Evolutionary conservation across 2,329 filamentous ascomycete genomes (phyloP), one percentile per base, ranked within the genome.

Genomic region (Arthroderma sp.): DNA sequence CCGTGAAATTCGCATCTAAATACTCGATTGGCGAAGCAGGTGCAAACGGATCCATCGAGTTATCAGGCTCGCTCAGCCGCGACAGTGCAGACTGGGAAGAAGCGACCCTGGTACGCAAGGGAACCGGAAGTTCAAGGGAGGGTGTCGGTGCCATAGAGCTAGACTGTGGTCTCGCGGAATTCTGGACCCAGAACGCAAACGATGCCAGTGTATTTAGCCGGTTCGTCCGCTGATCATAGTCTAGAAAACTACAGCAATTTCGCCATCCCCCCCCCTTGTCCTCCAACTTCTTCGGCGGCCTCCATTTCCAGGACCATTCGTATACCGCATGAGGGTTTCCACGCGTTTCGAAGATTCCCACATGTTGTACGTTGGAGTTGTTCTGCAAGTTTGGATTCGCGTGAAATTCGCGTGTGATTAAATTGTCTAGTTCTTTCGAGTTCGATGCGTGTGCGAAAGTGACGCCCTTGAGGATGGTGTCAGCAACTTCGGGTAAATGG

Each of bases 281-380:
- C 59, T 95, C 88, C 10, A 69, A 67, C 9, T 69, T 58, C 70
- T 86, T 94, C 33, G 91, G 91, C 6, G 91, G 86, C 59, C 83
- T 86, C 87, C 89, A 98, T 70, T 83, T 91, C 91, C 91, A 98
- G 5, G 82, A 81, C 87, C 89, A 98, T 52, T 89, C 83, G 59
- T 95, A 95, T 31, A 86, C 80, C 29, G 94, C 82, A 1, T 86
- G 89, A 5, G 82, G 71, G 56, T 72, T 85, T n/a, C 89, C 88
- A 30, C 75, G 79, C 0, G 91, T 98, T 2, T 77, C 75, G 59
- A 83, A 95, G 61, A 94, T 87, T 3, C 91, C 91, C n/a, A 98
- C 81, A 38, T 96, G 73, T 57, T 93, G 83, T 34, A 98, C 91
- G 59, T 96, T 96, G 44, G 87, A 76, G 59, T 95, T 96, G 62